Evolutionary conservation across 495 filamentous ascomycete species (phyloP).

Genomic region (Trichoderma asperelloides): DNA sequence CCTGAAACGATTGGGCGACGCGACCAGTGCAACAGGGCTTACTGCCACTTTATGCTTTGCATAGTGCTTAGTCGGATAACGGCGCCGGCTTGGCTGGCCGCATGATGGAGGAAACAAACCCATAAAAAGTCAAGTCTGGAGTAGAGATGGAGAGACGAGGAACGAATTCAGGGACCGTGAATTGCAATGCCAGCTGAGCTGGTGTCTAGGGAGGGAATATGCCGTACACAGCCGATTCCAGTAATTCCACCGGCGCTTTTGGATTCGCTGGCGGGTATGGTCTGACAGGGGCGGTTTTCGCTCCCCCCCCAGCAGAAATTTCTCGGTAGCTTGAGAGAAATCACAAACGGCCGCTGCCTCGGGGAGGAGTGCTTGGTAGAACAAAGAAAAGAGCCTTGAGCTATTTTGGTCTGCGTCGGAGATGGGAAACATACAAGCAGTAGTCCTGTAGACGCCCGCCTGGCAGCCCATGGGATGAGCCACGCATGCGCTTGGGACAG

Average conservation of each 20-base stretch:
- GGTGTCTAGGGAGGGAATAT: too few relatives aligned
- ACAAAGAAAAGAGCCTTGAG: too few relatives aligned
- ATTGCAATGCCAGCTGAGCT: background rate
- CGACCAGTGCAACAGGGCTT: constrained; percentile 5
- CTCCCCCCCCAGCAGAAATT: background rate
- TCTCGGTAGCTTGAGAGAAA: background rate
- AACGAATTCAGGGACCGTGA: background rate
- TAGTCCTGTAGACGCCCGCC: background rate
- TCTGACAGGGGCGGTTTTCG: background rate
- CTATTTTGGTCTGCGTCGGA: too few relatives aligned
- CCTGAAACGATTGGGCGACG: constrained; percentile 2
- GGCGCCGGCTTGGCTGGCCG: background rate
- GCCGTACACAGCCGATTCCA: too few relatives aligned
- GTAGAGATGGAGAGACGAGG: background rate
- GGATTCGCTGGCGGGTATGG: background rate
- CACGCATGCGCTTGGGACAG: background rate
- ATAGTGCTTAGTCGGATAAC: background rate
- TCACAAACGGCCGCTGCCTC: background rate
- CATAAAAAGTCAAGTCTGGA: background rate
- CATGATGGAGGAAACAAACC: background rate
- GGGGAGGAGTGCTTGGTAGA: background rate
- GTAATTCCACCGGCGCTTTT: too few relatives aligned
- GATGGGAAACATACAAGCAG: background rate
- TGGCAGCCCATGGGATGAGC: background rate
- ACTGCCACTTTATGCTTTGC: background rate